A percentile compares a stretch with the other conserved stretches of the same genome.
Conservation (phyloP, 1,284 basidiomycete species). For the Puccinia brachypodii region DNA sequence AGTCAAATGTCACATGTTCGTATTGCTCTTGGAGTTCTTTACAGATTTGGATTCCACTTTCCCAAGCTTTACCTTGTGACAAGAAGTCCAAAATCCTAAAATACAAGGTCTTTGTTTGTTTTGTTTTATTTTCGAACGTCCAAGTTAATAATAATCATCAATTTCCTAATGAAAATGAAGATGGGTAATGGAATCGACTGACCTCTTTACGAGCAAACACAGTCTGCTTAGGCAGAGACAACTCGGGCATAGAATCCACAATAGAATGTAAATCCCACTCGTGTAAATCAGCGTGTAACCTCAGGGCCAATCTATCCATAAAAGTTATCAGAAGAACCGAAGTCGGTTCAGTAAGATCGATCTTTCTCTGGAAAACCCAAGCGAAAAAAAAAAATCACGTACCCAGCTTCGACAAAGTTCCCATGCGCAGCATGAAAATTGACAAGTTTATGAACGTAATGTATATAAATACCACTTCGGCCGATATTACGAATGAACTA, state of each 20-base stretch:
- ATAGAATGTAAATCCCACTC: constrained; percentile 73
- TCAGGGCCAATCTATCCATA: constrained; percentile 48
- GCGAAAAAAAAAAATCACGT: no score
- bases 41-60: constrained; percentile 87
- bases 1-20: constrained; percentile 81
- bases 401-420: constrained; percentile 47
- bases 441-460: constrained; percentile 90
- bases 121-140: no score
- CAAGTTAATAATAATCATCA: background rate
- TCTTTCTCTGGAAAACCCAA: no score
- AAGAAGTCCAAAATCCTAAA: constrained; percentile 61
- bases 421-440: constrained; percentile 64
- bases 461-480: constrained; percentile 51
- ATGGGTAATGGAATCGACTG: background rate
- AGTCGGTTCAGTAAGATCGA: no score
- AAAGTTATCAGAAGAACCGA: constrained; percentile 29
- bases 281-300: constrained; percentile 85
- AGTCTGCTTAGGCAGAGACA: constrained; percentile 84
- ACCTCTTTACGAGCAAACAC: constrained; percentile 87
- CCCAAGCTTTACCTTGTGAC: constrained; percentile 90
- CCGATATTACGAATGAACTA: constrained; percentile 48
- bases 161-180: background rate
- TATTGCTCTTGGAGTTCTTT: constrained; percentile 84
- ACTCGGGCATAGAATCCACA: constrained; percentile 61
- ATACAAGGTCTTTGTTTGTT: constrained; percentile 66